A percentile compares a stretch with the other conserved stretches of the same genome.
These are phyloP conservation scores for Candida methanosorbosa DNA, from an alignment of 805 yeast genomes.

Conservation along the genomic window DNA sequence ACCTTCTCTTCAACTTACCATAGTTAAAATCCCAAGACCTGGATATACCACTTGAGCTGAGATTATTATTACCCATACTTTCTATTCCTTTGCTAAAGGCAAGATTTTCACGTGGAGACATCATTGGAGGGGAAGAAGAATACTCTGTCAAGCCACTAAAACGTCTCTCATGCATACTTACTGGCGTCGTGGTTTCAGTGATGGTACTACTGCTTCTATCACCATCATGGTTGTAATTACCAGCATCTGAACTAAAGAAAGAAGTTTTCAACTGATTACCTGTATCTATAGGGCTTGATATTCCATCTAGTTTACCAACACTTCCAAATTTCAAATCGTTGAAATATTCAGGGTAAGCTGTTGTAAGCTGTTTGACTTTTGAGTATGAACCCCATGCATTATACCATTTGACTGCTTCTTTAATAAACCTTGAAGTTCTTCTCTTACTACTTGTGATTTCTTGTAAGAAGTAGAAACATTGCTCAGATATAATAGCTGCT, in stretches of 20 bases:
- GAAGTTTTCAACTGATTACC: constrained; percentile 2
- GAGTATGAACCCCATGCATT: constrained; percentile 20
- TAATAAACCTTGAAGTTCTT: constrained; percentile 28
- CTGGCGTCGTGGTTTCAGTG: too few relatives aligned
- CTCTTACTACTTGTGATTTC: constrained; percentile 15
- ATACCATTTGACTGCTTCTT: constrained; percentile 27
- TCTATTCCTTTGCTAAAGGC: background rate
- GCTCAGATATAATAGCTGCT: constrained; percentile 29
- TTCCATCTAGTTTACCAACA: background rate
- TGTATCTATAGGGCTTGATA: background rate
- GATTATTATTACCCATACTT: background rate
- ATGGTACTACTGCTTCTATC: too few relatives aligned
- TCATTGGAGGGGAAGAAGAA: background rate
- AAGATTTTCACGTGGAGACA: background rate
- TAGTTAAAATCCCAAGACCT: background rate
- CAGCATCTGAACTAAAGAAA: background rate
- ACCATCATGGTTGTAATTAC: background rate
- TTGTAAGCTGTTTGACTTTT: constrained; percentile 17
- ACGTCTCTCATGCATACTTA: background rate
- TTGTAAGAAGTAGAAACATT: constrained; percentile 34
- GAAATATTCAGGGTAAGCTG: constrained; percentile 21
- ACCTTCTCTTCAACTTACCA: background rate
- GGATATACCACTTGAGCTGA: background rate
- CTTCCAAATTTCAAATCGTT: constrained; percentile 6
- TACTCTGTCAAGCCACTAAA: background rate